Evolutionary conservation across 2,329 filamentous ascomycete genomes (phyloP).

Genomic region (Microdochium bolleyi): DNA sequence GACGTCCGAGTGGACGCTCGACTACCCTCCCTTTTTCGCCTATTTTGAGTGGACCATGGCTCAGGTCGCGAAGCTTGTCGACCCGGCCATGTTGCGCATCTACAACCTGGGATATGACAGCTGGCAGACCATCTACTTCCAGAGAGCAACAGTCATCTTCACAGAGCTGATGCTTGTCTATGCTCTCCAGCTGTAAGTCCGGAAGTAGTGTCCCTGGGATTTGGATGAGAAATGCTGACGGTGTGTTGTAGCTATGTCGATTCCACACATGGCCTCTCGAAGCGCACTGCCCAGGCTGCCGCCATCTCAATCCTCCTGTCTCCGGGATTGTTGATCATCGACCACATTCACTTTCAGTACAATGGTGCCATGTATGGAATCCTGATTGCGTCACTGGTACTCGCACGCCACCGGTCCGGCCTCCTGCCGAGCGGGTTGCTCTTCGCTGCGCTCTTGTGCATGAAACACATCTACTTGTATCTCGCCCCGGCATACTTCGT

Average conservation of each 20-base stretch:
- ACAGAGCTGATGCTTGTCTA: conserved; percentile 80
- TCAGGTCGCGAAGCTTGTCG: conserved; percentile 66
- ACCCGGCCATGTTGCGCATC: conserved; percentile 75
- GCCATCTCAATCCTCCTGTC: conserved; percentile 87
- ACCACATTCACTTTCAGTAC: conserved; percentile 97
- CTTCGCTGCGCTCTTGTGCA: conserved; percentile 79
- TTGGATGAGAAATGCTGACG: conserved; percentile 3
- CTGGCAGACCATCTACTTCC: conserved; percentile 92
- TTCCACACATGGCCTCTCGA: conserved; percentile 56
- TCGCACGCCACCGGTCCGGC: conserved; percentile 68
- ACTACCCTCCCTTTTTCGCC: conserved; percentile 97
- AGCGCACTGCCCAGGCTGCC: conserved; percentile 72
- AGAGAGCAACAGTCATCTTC: conserved; percentile 77
- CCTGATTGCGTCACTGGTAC: conserved; percentile 75
- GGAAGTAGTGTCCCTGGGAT: neutral
- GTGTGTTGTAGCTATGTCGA: conserved; percentile 59
- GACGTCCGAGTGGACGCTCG: conserved; percentile 98
- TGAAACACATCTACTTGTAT: conserved; percentile 98
- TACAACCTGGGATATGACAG: conserved; percentile 79
- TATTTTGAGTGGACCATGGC: conserved; percentile 93
- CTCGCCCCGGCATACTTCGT: conserved; percentile 94
- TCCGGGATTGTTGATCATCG: conserved; percentile 90
- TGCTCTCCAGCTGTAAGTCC: conserved; percentile 64
- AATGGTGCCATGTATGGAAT: conserved; percentile 95
- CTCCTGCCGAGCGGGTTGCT: conserved; percentile 71